phyloP scores from a whole-genome alignment of 2,329 filamentous ascomycete genomes.

The Arthrocladium fulminans region DNA sequence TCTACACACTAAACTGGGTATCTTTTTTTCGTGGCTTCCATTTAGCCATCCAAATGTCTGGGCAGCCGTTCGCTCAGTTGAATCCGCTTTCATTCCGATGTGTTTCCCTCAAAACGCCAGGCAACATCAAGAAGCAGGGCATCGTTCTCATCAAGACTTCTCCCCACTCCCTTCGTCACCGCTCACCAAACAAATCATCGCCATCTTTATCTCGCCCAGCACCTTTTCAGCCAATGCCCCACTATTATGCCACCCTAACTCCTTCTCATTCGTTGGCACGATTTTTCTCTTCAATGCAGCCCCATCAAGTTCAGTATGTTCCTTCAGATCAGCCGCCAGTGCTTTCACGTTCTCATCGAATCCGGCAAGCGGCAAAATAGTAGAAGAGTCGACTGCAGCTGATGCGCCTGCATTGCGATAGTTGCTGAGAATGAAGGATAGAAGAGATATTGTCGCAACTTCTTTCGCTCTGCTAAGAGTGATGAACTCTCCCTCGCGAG shows the following conservation, averaged over 20 bases:
- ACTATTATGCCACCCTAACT: constrained; percentile 55
- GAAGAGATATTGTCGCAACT: constrained; percentile 54
- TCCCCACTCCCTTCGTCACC: neutral
- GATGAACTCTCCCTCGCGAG: constrained; percentile 32
- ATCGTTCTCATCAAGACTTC: neutral
- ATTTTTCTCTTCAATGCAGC: constrained; percentile 53
- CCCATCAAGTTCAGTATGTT: constrained; percentile 42
- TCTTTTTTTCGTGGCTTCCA: no score
- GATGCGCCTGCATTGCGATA: constrained; percentile 58
- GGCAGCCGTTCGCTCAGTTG: no score
- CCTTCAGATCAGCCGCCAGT: constrained; percentile 68
- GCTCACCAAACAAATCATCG: constrained; percentile 33
- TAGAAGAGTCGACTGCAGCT: constrained; percentile 46
- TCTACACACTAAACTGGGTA: no score
- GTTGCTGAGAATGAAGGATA: constrained; percentile 62
- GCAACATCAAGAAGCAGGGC: neutral
- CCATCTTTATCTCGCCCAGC: constrained; percentile 56
- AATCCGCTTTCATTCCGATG: no score
- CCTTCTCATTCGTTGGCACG: constrained; percentile 62
- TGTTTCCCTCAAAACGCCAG: neutral
- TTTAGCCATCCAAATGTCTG: no score
- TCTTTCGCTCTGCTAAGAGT: constrained; percentile 21
- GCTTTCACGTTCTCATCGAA: constrained; percentile 58
- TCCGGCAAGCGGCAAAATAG: constrained; percentile 55
- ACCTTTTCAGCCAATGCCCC: constrained; percentile 69